These are phyloP conservation scores for Mortierella sp. DNA, from an alignment of 371 early-diverging fungal species.

Conservation along the genomic window DNA sequence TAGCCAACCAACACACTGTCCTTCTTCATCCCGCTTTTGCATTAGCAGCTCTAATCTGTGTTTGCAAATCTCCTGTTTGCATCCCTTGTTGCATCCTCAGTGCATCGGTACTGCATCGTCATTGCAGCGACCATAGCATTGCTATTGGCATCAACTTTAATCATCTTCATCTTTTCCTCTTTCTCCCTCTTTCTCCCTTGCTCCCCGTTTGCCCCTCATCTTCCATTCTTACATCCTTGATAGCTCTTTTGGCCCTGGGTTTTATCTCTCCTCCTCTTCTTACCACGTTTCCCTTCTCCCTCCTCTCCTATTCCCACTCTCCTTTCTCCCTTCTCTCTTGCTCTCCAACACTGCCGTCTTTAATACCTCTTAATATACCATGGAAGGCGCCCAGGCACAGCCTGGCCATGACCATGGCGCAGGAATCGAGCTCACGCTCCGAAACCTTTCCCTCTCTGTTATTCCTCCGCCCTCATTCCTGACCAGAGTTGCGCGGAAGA, in stretches of 20 bases:
- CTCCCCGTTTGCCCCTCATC: not conserved
- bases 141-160: not conserved
- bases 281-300: not conserved
- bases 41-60: no score
- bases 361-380: not conserved
- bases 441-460: slow-evolving; percentile 48
- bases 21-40: no score
- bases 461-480: slow-evolving; percentile 42
- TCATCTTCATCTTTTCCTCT: not conserved
- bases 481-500: slow-evolving; percentile 23
- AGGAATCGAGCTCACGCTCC: slow-evolving; percentile 35
- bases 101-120: no score
- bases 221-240: not conserved
- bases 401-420: not conserved
- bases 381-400: not conserved
- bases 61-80: no score
- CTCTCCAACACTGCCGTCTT: not conserved
- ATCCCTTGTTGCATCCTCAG: no score
- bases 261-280: not conserved
- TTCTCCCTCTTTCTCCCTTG: not conserved
- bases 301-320: not conserved
- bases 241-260: no score
- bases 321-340: not conserved
- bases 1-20: no score
- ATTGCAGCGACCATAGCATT: no score